These are phyloP conservation scores for Verticillium longisporum DNA, from an alignment of 2,329 filamentous ascomycete genomes.

Conservation along the genomic window DNA sequence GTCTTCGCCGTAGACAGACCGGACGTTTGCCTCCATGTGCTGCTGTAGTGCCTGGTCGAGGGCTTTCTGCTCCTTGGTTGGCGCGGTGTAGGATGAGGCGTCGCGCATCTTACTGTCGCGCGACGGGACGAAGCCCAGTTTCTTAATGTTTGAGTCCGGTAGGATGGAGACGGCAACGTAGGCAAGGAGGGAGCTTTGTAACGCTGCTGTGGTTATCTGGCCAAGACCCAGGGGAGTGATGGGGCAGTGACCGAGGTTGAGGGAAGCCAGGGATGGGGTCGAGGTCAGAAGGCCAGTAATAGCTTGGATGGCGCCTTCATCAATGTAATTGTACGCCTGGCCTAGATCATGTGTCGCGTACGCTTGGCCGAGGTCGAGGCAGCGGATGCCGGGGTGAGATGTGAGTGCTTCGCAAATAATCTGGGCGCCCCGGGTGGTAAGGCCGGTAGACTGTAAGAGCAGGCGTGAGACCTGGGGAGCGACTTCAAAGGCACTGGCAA, in stretches of 20 bases:
- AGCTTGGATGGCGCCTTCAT: slow-evolving; percentile 24
- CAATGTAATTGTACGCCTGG: slow-evolving; percentile 40
- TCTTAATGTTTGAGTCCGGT: slow-evolving; percentile 16
- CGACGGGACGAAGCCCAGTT: slow-evolving; percentile 21
- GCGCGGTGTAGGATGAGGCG: neutral
- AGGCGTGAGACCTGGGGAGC: slow-evolving; percentile 26
- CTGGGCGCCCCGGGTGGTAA: slow-evolving; percentile 29
- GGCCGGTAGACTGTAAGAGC: slow-evolving; percentile 35
- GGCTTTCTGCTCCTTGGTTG: slow-evolving; percentile 2
- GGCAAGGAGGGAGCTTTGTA: slow-evolving; percentile 26
- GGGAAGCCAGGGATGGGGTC: slow-evolving; percentile 26
- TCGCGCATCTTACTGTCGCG: slow-evolving; percentile 6
- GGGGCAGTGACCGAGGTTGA: slow-evolving; percentile 33
- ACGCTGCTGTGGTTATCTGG: slow-evolving; percentile 20
- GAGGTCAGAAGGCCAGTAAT: slow-evolving; percentile 25
- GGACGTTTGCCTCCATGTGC: slow-evolving; percentile 23
- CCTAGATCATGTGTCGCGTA: slow-evolving; percentile 38
- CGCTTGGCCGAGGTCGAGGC: slow-evolving; percentile 36
- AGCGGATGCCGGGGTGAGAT: slow-evolving; percentile 25
- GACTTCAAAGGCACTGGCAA: slow-evolving; percentile 22
- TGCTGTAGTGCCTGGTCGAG: slow-evolving; percentile 20
- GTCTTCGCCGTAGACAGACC: slow-evolving; percentile 20
- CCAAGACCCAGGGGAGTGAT: slow-evolving; percentile 20
- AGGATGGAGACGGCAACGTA: slow-evolving; percentile 28
- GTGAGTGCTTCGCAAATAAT: slow-evolving; percentile 28